Evolutionary conservation across 768 basidiomycete genomes (phyloP).

Genomic region (Amanita subjunquillea): DNA sequence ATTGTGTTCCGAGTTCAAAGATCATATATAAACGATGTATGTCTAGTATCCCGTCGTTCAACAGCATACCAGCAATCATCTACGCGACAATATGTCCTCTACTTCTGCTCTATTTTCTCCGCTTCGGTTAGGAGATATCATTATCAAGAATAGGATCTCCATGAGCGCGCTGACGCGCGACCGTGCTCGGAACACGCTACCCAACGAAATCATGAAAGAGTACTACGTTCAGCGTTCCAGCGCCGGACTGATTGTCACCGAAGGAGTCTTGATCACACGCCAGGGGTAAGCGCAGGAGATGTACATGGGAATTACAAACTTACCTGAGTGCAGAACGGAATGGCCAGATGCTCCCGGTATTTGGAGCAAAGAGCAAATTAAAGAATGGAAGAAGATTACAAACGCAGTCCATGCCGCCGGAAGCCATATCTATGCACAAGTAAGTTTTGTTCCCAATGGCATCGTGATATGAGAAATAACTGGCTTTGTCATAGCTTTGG

Average conservation of each 20-base stretch:
- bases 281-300: constrained; percentile 24
- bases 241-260: constrained; percentile 28
- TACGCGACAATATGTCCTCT: not conserved
- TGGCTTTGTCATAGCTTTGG: constrained; percentile 18
- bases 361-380: constrained; percentile 33
- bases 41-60: too few relatives aligned
- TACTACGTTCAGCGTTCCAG: constrained; percentile 32
- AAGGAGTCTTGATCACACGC: constrained; percentile 26
- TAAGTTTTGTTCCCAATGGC: constrained; percentile 5
- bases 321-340: constrained; percentile 21
- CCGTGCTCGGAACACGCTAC: constrained; percentile 25
- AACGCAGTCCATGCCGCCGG: constrained; percentile 37
- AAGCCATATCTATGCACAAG: constrained; percentile 35
- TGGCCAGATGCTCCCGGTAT: constrained; percentile 36
- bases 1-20: too few relatives aligned
- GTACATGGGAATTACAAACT: not conserved
- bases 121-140: constrained; percentile 23
- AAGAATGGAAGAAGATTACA: constrained; percentile 34
- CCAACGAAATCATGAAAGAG: constrained; percentile 27
- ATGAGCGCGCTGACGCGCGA: constrained; percentile 32
- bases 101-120: constrained; percentile 17
- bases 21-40: too few relatives aligned
- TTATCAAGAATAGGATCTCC: constrained; percentile 25
- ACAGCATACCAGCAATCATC: not conserved
- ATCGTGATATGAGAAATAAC: too few relatives aligned